phyloP scores from a whole-genome alignment of 164 flowering plant species.

The Platanus orientalis region DNA sequence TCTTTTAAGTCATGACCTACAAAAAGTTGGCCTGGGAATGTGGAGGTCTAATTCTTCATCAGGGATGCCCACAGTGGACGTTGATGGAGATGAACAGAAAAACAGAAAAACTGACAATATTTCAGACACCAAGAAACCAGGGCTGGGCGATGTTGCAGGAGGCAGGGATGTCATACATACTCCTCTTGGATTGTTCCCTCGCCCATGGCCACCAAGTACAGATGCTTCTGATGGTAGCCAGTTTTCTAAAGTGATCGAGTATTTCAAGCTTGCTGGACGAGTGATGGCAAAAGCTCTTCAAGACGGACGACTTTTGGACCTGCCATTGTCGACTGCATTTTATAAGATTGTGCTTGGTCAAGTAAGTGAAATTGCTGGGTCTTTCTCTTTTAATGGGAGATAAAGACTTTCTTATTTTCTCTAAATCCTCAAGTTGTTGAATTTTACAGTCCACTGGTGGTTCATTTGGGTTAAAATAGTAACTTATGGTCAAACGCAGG shows the following conservation, averaged over 20 bases:
- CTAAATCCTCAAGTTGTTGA: neutral
- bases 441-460: neutral
- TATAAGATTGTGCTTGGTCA: conserved; percentile 91
- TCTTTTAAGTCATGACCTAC: conserved; percentile 87
- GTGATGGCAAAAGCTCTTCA: conserved; percentile 98
- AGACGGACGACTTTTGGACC: conserved; percentile 95
- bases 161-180: conserved; percentile 51
- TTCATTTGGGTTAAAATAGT: no score
- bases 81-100: conserved; percentile 45
- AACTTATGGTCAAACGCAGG: conserved; percentile 40
- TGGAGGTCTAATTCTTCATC: conserved; percentile 69
- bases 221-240: conserved; percentile 73
- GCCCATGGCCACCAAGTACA: conserved; percentile 78
- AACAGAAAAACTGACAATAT: conserved; percentile 21
- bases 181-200: conserved; percentile 94
- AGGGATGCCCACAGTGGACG: conserved; percentile 51
- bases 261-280: conserved; percentile 84
- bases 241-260: conserved; percentile 58
- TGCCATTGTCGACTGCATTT: conserved; percentile 82
- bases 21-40: conserved; percentile 68
- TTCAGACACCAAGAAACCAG: conserved; percentile 22
- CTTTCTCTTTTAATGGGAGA: neutral
- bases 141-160: conserved; percentile 19
- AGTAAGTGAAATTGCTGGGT: conserved; percentile 37
- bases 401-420: neutral